A percentile compares a stretch with the other conserved stretches of the same genome.
Evolutionary conservation across 805 yeast species (phyloP).

Genomic region (Lipomyces orientalis): DNA sequence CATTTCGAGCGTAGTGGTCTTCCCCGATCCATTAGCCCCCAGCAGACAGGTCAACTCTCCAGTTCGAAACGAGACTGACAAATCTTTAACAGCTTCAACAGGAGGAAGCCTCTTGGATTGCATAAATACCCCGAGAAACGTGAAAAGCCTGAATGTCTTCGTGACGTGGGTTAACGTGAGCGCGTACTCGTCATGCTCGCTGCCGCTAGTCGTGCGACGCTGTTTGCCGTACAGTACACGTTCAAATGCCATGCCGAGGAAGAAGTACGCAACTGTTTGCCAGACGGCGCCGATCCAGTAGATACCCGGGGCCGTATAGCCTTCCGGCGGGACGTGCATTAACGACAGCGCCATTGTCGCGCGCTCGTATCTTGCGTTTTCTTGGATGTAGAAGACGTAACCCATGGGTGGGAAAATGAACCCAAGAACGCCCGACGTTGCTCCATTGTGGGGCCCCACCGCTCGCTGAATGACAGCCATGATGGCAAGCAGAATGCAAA

Average conservation of each 20-base stretch:
- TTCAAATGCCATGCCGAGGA: conserved; percentile 16
- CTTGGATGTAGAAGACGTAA: conserved; percentile 42
- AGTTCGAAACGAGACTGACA: conserved; percentile 38
- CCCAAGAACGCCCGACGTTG: conserved; percentile 41
- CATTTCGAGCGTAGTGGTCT: conserved; percentile 48
- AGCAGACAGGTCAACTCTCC: conserved; percentile 47
- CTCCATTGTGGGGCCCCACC: conserved; percentile 29
- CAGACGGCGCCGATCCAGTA: conserved; percentile 26
- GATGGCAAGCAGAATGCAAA: conserved; percentile 44
- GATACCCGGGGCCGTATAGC: conserved; percentile 34
- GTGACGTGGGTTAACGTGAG: conserved; percentile 15
- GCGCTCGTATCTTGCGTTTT: conserved; percentile 23
- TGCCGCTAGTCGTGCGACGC: neutral
- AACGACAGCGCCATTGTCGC: conserved; percentile 9
- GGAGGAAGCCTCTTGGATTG: conserved; percentile 14
- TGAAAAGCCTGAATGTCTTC: conserved; percentile 22
- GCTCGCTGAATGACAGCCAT: conserved; percentile 41
- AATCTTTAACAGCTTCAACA: conserved; percentile 44
- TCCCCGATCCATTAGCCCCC: conserved; percentile 49
- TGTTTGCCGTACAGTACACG: conserved; percentile 16
- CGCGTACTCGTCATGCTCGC: conserved; percentile 12
- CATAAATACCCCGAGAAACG: conserved; percentile 19
- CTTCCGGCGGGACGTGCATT: conserved; percentile 28
- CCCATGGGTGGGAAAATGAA: conserved; percentile 47
- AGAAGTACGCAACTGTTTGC: conserved; percentile 19